Base-by-base conservation (phyloP, 1,284 basidiomycete species). In the Trametes versicolor region DNA sequence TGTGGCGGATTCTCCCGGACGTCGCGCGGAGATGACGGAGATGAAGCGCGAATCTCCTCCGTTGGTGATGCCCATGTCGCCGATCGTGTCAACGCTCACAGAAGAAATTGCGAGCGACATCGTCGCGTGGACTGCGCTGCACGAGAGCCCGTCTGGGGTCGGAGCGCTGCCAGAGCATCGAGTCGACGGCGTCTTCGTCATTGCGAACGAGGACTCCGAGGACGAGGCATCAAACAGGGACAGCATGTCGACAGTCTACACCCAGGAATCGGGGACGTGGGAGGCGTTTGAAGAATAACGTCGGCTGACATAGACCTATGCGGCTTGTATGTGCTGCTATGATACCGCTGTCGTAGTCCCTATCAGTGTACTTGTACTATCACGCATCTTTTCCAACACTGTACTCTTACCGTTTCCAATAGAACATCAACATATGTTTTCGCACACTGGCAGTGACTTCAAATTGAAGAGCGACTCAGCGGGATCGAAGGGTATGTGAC, bases 101-200 rank as follows among this genome's bases (percentile, higher is more conserved):
- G 52, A 63, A 39, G 68, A 68, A 62, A 68, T 72, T 13, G 50
- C 65, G 39, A 51, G 50, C 41, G 64, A 67, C 51, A 57, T 66
- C 52, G 64, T 51, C 32, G 27, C 56, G 49, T 62, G 66, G 65
- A 36, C 21, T 9, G 52, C 47, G 23, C 19, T 58, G 19, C 34
- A 45, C 29, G 53, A 65, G 25, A 13, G 50, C 23, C 53, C 43
- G 41, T 52, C 32, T n/a, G 56, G 54, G 29, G 12, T 62, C 1
- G 29, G 17, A 8, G 37, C 36, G 27, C 21, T 9, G 13, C 36
- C 39, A 10, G 60, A 56, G 34, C 37, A n/a, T 2, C 49, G 36
- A 9, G 60, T 34, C 6, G 37, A 61, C 21, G 64, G 60, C 12
- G 62, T 61, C 9, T 71, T 71, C 59, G 65, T 71, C 25, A 68